Evolutionary conservation across 495 filamentous ascomycete species (phyloP).

Genomic region (Aspergillus coremiiformis): DNA sequence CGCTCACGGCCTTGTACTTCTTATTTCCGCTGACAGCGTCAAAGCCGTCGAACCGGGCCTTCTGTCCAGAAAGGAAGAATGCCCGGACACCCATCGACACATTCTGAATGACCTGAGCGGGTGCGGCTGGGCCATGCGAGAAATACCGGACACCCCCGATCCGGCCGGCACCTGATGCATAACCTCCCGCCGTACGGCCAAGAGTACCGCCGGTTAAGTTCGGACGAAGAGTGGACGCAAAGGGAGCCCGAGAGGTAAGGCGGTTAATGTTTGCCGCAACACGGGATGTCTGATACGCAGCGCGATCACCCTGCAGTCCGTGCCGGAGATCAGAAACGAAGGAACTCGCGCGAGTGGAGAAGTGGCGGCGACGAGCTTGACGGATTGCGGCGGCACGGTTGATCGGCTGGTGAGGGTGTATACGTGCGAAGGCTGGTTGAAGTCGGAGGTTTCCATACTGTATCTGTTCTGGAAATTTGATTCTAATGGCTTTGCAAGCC

Average conservation of each 20-base stretch:
- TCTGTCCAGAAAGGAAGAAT: conserved; percentile 81
- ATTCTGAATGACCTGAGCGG: conserved; percentile 88
- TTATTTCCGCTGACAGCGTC: conserved; percentile 62
- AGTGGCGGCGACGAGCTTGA: conserved; percentile 66
- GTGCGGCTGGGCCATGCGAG: conserved; percentile 75
- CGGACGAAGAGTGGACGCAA: conserved; percentile 82
- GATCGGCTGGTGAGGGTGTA: conserved; percentile 59
- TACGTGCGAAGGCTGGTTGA: conserved; percentile 47
- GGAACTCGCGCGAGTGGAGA: conserved; percentile 59
- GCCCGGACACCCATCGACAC: conserved; percentile 85
- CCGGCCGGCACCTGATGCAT: conserved; percentile 63
- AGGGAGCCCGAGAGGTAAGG: conserved; percentile 68
- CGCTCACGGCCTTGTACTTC: conserved; percentile 62
- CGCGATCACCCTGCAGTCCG: conserved; percentile 50
- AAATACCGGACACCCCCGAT: conserved; percentile 75
- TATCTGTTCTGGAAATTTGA: conserved; percentile 50
- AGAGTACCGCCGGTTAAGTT: conserved; percentile 87
- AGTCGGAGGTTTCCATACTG: conserved; percentile 35
- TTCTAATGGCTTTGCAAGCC: conserved; percentile 53
- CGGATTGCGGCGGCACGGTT: conserved; percentile 64
- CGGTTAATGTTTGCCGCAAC: conserved; percentile 59
- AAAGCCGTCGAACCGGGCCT: conserved; percentile 73
- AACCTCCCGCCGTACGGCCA: conserved; percentile 78
- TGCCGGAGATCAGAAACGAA: conserved; percentile 52
- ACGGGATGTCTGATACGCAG: conserved; percentile 57